Percentiles rank a stretch among this genome's conserved stretches.
phyloP scores from a whole-genome alignment of 768 basidiomycete species.

The Pleurotus platypus region DNA sequence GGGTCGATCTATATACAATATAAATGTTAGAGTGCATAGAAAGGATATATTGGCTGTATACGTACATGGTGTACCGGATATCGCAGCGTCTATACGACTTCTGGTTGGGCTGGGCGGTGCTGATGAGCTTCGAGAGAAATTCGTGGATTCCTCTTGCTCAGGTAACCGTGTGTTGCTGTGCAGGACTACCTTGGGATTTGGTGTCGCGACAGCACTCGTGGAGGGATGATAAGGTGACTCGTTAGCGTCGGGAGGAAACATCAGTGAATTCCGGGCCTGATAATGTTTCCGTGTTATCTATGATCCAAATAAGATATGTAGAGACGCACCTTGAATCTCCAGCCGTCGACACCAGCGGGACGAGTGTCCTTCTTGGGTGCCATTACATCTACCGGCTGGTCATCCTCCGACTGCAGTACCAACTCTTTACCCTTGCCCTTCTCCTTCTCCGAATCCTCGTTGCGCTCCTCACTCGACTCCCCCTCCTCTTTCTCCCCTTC shows the following conservation, averaged over 20 bases:
- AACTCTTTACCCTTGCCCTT: slow-evolving; percentile 18
- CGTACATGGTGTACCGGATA: slow-evolving; percentile 85
- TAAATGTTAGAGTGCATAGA: background rate
- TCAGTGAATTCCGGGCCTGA: slow-evolving; percentile 89
- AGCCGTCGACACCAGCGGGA: slow-evolving; percentile 70
- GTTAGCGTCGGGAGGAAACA: slow-evolving; percentile 94
- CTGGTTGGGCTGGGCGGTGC: slow-evolving; percentile 86
- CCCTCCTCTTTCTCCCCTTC: slow-evolving; percentile 23
- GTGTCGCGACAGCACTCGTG: slow-evolving; percentile 17
- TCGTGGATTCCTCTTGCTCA: slow-evolving; percentile 57
- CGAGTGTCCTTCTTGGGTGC: slow-evolving; percentile 75
- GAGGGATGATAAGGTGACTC: slow-evolving; percentile 66
- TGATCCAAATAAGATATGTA: too few species aligned
- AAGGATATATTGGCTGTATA: slow-evolving; percentile 21
- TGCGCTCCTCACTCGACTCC: slow-evolving; percentile 20
- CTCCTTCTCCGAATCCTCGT: slow-evolving; percentile 18
- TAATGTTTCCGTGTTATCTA: slow-evolving; percentile 1
- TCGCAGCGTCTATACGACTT: slow-evolving; percentile 89
- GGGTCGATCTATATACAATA: slow-evolving; percentile 52
- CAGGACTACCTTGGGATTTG: slow-evolving; percentile 61
- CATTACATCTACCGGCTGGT: slow-evolving; percentile 60
- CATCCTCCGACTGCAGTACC: slow-evolving; percentile 22
- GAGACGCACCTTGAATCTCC: slow-evolving; percentile 72
- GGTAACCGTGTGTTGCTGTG: slow-evolving; percentile 80
- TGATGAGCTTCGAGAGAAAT: slow-evolving; percentile 38